Evolutionary conservation across 164 flowering plant species (phyloP).

Genomic region (Stephania japonica): DNA sequence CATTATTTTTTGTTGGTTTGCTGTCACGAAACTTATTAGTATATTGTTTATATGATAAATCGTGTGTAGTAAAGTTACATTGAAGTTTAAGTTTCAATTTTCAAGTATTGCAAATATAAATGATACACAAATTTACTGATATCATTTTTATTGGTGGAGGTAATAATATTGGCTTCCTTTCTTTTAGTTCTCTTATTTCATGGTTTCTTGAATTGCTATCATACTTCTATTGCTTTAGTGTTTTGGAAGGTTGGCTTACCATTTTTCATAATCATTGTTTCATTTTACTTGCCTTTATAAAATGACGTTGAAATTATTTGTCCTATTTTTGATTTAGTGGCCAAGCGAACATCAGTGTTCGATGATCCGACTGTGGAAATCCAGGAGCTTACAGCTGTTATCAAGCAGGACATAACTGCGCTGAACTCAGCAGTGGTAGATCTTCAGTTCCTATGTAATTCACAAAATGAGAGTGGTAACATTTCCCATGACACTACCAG

Average conservation of each 20-base stretch:
- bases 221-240: background rate
- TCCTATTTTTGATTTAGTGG: conserved; percentile 52
- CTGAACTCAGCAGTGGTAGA: conserved; percentile 91
- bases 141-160: background rate
- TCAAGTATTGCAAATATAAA: background rate
- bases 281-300: background rate
- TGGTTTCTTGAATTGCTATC: background rate
- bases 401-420: conserved; percentile 95
- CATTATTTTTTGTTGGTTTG: too few relatives aligned
- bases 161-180: background rate
- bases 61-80: too few relatives aligned
- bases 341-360: conserved; percentile 94
- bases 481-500: conserved; percentile 73
- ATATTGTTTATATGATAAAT: too few relatives aligned
- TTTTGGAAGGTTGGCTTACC: background rate
- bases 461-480: conserved; percentile 70
- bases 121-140: background rate
- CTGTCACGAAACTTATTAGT: too few relatives aligned
- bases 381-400: conserved; percentile 89
- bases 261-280: background rate
- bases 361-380: conserved; percentile 95
- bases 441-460: conserved; percentile 72
- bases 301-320: background rate
- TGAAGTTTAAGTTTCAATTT: background rate
- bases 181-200: background rate